A percentile compares a stretch with the other conserved stretches of the same genome.
phyloP scores from a whole-genome alignment of 2,329 filamentous ascomycete species.

The Trichoderma cornu-damae region DNA sequence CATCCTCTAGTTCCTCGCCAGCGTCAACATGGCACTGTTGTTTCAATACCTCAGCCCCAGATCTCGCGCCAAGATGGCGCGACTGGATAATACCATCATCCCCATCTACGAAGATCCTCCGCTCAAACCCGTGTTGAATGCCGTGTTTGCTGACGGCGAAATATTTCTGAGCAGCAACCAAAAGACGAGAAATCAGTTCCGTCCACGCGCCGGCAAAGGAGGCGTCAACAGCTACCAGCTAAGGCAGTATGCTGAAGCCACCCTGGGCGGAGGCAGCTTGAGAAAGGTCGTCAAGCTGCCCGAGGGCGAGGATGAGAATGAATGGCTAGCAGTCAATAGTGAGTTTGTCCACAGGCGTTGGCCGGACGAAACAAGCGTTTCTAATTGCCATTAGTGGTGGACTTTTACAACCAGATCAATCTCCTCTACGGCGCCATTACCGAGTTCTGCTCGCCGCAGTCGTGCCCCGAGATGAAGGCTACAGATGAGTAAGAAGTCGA shows the following conservation, averaged over 20 bases:
- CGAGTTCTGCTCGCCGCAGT: constrained; percentile 95
- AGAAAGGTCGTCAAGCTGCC: constrained; percentile 95
- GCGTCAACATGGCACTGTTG: constrained; percentile 25
- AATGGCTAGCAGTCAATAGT: constrained; percentile 98
- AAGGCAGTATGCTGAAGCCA: constrained; percentile 96
- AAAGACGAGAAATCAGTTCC: constrained; percentile 84
- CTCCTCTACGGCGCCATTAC: constrained; percentile 97
- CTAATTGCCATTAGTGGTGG: constrained; percentile 64
- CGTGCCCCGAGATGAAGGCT: constrained; percentile 99
- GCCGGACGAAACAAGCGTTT: background rate
- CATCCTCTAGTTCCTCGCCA: constrained; percentile 12
- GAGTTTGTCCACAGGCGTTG: constrained; percentile 29
- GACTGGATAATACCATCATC: constrained; percentile 30
- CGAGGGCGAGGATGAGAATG: constrained; percentile 94
- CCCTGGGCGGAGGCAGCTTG: constrained; percentile 87
- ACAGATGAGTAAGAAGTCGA: constrained; percentile 81
- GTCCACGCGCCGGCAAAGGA: constrained; percentile 80
- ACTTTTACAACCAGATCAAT: constrained; percentile 99
- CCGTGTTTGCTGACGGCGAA: constrained; percentile 30
- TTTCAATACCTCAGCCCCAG: constrained; percentile 34
- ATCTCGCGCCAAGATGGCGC: constrained; percentile 31
- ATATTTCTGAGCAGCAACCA: constrained; percentile 59
- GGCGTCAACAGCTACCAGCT: constrained; percentile 86
- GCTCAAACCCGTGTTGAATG: constrained; percentile 22
- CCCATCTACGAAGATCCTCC: constrained; percentile 29